Conservation (phyloP, 495 filamentous ascomycete species). For the Tuber borchii region DNA sequence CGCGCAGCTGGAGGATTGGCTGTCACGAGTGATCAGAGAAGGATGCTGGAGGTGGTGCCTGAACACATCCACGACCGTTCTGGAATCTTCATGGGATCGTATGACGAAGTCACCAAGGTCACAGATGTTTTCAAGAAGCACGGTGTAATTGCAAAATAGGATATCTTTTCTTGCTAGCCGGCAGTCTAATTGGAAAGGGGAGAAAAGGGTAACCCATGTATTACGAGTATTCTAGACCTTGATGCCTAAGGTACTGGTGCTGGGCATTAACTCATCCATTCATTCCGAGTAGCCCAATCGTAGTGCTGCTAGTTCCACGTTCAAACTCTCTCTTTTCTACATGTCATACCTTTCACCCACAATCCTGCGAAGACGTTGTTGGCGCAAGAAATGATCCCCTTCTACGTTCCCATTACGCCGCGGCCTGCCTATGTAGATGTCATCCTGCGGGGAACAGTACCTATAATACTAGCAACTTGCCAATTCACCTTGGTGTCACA, state of each 20-base stretch:
- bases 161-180: background rate
- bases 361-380: background rate
- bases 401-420: background rate
- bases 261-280: background rate
- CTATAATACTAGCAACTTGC: background rate
- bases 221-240: background rate
- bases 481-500: background rate
- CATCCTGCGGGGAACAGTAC: background rate
- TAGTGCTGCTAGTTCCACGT: background rate
- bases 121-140: constrained; percentile 61
- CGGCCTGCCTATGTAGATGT: background rate
- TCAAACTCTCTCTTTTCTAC: background rate
- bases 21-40: constrained; percentile 76
- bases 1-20: constrained; percentile 76
- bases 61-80: constrained; percentile 93
- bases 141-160: constrained; percentile 20
- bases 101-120: constrained; percentile 92
- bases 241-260: background rate
- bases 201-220: background rate
- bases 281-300: background rate
- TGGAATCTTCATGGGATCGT: constrained; percentile 92
- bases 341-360: background rate
- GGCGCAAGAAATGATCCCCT: background rate
- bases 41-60: constrained; percentile 83
- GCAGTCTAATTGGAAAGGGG: background rate